Percentiles rank a stretch among this genome's conserved stretches.
phyloP scores from a whole-genome alignment of 495 filamentous ascomycete species.

The Neurospora hispaniola region DNA sequence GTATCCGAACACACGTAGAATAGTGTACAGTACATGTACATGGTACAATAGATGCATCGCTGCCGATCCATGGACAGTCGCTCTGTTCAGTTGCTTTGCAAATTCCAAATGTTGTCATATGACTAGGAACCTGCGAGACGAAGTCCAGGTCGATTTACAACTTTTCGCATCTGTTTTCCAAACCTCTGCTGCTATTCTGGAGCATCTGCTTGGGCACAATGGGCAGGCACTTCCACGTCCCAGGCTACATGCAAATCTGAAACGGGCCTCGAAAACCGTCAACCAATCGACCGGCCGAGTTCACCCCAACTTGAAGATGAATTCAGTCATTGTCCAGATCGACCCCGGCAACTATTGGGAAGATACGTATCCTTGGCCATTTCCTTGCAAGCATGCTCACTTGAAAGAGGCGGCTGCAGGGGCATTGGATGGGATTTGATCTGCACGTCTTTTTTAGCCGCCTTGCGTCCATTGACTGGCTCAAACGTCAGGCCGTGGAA shows the following conservation, averaged over 20 bases:
- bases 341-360: slow-evolving; percentile 4
- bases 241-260: slow-evolving; percentile 9
- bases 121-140: background rate
- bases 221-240: background rate
- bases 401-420: background rate
- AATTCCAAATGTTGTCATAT: background rate
- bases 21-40: too few relatives aligned
- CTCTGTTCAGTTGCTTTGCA: background rate
- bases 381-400: background rate
- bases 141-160: background rate
- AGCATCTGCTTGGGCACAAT: background rate
- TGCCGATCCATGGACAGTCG: background rate
- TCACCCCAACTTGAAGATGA: slow-evolving; percentile 15
- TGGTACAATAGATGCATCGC: background rate
- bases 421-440: background rate
- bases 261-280: slow-evolving; percentile 14
- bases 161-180: too few relatives aligned
- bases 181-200: background rate
- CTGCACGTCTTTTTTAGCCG: background rate
- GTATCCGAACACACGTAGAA: background rate
- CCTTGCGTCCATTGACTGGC: background rate
- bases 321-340: slow-evolving; percentile 5
- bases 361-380: background rate
- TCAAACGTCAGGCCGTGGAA: background rate
- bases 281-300: slow-evolving; percentile 20